Conservation (phyloP, 441 rosid genomes). For the Gossypium gossypioides region DNA sequence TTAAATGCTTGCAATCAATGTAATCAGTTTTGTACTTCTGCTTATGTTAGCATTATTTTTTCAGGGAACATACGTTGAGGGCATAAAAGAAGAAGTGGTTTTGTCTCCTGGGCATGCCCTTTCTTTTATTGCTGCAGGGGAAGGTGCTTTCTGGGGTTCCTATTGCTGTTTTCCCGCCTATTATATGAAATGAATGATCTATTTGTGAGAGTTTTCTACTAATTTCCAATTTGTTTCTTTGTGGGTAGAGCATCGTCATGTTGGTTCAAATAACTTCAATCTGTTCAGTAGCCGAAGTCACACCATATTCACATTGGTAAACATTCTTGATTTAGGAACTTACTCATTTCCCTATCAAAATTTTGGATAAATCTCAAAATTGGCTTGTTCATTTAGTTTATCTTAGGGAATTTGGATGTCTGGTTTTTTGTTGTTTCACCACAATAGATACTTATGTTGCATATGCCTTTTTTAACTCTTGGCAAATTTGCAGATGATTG, state of each 20-base stretch:
- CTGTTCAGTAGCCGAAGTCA: slow-evolving; percentile 97
- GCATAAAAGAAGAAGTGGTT: slow-evolving; percentile 97
- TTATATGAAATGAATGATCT: neutral
- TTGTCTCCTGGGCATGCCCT: slow-evolving; percentile 97
- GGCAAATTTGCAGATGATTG: slow-evolving; percentile 73
- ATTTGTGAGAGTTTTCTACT: slow-evolving; percentile 2
- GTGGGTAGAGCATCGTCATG: slow-evolving; percentile 93
- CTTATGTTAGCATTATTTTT: slow-evolving; percentile 11
- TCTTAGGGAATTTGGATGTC: neutral
- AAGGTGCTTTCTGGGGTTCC: slow-evolving; percentile 45
- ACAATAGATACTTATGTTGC: neutral
- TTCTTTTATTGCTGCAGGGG: slow-evolving; percentile 98
- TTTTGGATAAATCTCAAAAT: neutral
- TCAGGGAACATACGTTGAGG: slow-evolving; percentile 98
- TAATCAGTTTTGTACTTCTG: neutral
- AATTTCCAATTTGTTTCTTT: slow-evolving; percentile 15
- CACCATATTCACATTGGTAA: slow-evolving; percentile 92
- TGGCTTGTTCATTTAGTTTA: neutral
- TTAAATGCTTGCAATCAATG: neutral
- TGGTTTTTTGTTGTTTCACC: neutral
- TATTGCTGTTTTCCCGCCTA: slow-evolving; percentile 1
- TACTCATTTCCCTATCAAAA: neutral
- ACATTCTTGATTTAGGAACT: neutral
- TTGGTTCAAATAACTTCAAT: slow-evolving; percentile 98
- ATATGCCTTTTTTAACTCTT: slow-evolving; percentile 11